These are phyloP conservation scores for Elsinoe ampelina DNA, from an alignment of 2,329 filamentous ascomycete genomes.

Conservation along the genomic window DNA sequence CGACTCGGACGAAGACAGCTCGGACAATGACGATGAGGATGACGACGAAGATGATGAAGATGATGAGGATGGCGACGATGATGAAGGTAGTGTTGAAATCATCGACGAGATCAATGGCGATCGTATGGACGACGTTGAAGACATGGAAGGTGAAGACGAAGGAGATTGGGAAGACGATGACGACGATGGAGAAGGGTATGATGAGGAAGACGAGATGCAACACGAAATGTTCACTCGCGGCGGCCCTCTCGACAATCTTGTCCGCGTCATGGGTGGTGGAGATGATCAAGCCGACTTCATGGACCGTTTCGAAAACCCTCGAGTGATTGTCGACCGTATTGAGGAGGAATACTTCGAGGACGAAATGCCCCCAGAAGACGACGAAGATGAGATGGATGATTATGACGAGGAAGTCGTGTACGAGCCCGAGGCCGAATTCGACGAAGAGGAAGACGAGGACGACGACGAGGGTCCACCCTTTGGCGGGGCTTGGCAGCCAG, in stretches of 20 bases:
- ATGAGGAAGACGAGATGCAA: conserved; percentile 41
- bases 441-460: conserved; percentile 34
- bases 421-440: conserved; percentile 35
- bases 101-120: conserved; percentile 40
- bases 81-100: conserved; percentile 34
- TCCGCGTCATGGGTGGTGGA: conserved; percentile 24
- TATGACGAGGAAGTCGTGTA: conserved; percentile 57
- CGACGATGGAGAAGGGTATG: conserved; percentile 43
- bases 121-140: conserved; percentile 40
- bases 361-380: conserved; percentile 47
- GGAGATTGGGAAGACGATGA: conserved; percentile 32
- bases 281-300: conserved; percentile 31
- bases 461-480: conserved; percentile 17
- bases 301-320: conserved; percentile 33
- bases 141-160: conserved; percentile 35
- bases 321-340: conserved; percentile 33
- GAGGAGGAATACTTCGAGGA: conserved; percentile 46
- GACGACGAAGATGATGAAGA: conserved; percentile 53
- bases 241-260: conserved; percentile 11
- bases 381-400: conserved; percentile 46
- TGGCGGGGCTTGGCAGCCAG: conserved; percentile 42
- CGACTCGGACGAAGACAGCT: conserved; percentile 50
- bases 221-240: conserved; percentile 41
- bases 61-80: conserved; percentile 47
- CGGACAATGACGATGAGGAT: conserved; percentile 48